phyloP scores from a whole-genome alignment of 73 alveolate genomes.

The Paramecium sonneborni region DNA sequence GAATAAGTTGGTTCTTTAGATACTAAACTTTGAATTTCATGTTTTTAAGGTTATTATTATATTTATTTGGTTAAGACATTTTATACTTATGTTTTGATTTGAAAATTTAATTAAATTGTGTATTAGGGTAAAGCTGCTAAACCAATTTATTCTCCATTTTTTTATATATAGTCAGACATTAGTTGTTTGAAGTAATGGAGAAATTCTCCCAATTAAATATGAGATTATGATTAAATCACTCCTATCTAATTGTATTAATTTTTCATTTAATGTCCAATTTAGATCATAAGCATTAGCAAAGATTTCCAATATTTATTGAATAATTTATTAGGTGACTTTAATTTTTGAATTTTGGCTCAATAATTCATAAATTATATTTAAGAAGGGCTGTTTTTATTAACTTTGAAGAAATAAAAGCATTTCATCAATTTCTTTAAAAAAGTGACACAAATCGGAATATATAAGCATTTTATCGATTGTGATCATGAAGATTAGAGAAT shows the following conservation, averaged over 20 bases:
- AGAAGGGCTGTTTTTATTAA: neutral
- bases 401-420: neutral
- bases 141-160: constrained; percentile 27
- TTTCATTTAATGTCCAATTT: neutral
- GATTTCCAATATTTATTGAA: neutral
- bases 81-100: neutral
- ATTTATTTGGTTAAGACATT: neutral
- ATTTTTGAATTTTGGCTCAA: neutral
- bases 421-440: constrained; percentile 32
- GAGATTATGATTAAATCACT: constrained; percentile 35
- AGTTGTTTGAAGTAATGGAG: neutral
- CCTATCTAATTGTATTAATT: neutral
- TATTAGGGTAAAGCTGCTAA: neutral
- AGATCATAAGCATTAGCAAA: constrained; percentile 21
- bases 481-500: neutral
- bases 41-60: neutral
- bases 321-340: neutral
- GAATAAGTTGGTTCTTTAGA: neutral
- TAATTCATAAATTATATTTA: neutral
- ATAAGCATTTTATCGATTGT: constrained; percentile 10
- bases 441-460: neutral
- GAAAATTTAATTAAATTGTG: neutral
- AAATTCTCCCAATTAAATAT: neutral
- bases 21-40: neutral
- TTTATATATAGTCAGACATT: neutral